Evolutionary conservation across 169 alveolate species (phyloP).

Genomic region (Perkinsus olseni): DNA sequence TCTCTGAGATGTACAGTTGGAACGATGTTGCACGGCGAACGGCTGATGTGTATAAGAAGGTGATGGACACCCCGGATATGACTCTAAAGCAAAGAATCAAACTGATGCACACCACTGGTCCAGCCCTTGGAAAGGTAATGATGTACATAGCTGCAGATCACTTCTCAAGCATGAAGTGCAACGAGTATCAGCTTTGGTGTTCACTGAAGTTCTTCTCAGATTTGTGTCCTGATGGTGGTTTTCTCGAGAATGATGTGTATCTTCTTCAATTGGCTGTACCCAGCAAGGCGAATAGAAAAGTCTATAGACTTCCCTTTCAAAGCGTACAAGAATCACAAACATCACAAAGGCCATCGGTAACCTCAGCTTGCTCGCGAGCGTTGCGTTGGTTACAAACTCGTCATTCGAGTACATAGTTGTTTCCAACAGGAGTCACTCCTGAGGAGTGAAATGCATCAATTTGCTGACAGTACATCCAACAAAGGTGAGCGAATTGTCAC

Average conservation of each 20-base stretch:
- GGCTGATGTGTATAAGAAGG: constrained; percentile 3
- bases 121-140: background rate
- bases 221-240: background rate
- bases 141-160: background rate
- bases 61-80: background rate
- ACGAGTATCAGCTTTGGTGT: background rate
- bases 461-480: too few relatives aligned
- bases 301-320: background rate
- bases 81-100: background rate
- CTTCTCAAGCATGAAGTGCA: too few relatives aligned
- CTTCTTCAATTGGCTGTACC: background rate
- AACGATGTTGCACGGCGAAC: background rate
- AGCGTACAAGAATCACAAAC: background rate
- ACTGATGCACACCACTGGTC: background rate
- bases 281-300: background rate
- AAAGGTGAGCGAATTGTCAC: too few relatives aligned
- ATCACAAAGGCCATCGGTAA: background rate
- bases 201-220: background rate
- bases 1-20: constrained; percentile 7
- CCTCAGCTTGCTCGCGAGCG: background rate
- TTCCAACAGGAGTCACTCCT: too few relatives aligned
- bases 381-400: background rate
- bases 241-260: background rate
- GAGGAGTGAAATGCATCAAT: too few relatives aligned
- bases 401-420: too few relatives aligned